Evolutionary conservation across 192 early-diverging fungal species (phyloP), one percentile per base, ranked within the genome.

Genomic region (Mycoemilia scoparia): DNA sequence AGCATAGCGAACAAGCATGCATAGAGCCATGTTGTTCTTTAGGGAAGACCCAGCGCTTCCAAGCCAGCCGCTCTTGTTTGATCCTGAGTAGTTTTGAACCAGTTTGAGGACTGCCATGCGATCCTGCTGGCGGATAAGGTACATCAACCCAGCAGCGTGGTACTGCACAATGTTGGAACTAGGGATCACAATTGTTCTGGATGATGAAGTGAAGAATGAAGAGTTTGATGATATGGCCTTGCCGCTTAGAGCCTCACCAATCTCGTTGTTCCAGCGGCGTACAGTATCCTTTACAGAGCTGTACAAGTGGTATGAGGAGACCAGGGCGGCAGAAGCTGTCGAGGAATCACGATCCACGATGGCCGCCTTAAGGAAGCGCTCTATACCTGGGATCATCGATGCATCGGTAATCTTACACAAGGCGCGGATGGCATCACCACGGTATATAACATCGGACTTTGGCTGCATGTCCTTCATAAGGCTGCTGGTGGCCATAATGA

Each of bases 31-130:
- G 17, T 86, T 76, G 41, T 77, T 88, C 28, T 80, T 69, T 40
- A 98, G 53, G 20, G 59, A 37, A 14, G 68, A 49, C 16, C 62
- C 60, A 3, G 64, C 46, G 2, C 71, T 66, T 21, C 70, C 49
- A 34, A 70, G 35, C 49, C 67, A 66, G 25, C 58, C 42, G 34
- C 39, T 37, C 35, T 39, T 46, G 40, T 18, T 34, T 44, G 59
- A 57, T 12, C 54, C 46, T 20, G 85, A 69, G 48, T 87, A 84
- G 33, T 71, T 73, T 46, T 96, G 91, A 15, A 96, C 82, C 35
- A 98, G 44, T 63, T 98, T 98, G 49, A 82, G 73, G 31, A 98
- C 84, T 6, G 93, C 93, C 91, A 98, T 96, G 23, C 83, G 71
- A 66, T 98, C 93, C 49, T 93, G 89, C 51, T 90, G 84, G 8